Evolutionary conservation across 768 basidiomycete species (phyloP), one percentile per base, ranked within the genome.

Genomic region (Termitomyces sp.): DNA sequence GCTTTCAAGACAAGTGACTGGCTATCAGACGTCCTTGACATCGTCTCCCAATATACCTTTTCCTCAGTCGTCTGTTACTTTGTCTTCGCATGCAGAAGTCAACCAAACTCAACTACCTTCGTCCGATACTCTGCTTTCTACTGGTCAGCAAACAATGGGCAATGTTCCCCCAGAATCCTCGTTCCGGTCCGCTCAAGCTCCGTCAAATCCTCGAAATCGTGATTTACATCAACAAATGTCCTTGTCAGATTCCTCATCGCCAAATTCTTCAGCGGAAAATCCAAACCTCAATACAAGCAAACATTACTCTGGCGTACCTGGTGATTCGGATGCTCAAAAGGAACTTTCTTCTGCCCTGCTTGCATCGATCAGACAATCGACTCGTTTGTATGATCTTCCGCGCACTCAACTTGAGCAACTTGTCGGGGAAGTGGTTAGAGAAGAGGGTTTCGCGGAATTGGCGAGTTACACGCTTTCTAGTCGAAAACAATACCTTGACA

Each of bases 371-470:
- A 70, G 70, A 42, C 75, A 83, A 36, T 63, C 72, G 20, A 73
- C 80, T 0, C 71, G 72, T 0, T 63, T 90, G n/a, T 86, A 88
- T 61, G 70, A 79, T 52, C 68, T 89, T 28, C 68, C 86, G 24
- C 72, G 69, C 35, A 57, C 69, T 12, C 75, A 79, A 7, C 77
- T 91, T 13, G 86, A 89, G 64, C 69, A 70, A 46, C 66, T 87
- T 2, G 77, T 90, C 18, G 76, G 78, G 12, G 77, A 84, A 28
- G 78, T 90, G 24, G 76, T 90, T 18, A 80, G 83, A 54, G 88
- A 91, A 68, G 85, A 94, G 53, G 85, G 92, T 7, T 93, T 97
- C 66, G 70, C 78, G 13, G 79, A 81, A 61, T 77, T 98, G 81
- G 92, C 90, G 64, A 60, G 81, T 60, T 14, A 22, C 9, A 69